A percentile compares a stretch with the other conserved stretches of the same genome.
Evolutionary conservation across 225 moss, liverwort and hornwort species (phyloP).

Genomic region (Antitrichia curtipendula): DNA sequence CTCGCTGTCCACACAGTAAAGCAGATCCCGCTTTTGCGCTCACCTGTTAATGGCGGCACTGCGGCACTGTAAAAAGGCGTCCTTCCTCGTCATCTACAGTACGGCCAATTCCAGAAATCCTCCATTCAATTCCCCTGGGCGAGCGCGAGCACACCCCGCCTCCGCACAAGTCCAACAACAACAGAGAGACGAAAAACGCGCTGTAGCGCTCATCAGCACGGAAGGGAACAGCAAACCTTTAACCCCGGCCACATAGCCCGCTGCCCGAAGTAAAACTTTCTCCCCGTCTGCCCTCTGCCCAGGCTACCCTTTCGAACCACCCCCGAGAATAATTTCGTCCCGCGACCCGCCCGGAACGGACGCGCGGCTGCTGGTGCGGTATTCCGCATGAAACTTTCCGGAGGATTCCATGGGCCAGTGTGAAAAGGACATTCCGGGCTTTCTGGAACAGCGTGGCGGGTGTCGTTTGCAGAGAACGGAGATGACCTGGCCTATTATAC

Average conservation of each 20-base stretch:
- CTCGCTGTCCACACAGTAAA: not conserved
- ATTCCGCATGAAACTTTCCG: not conserved
- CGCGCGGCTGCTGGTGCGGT: not conserved
- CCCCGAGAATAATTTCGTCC: not conserved
- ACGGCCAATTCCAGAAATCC: not conserved
- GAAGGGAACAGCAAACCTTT: not conserved
- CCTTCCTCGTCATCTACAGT: not conserved
- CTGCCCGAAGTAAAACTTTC: no score
- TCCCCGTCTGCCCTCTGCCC: not conserved
- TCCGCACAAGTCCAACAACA: not conserved
- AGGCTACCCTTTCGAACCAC: not conserved
- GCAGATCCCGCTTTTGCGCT: slow-evolving; percentile 7
- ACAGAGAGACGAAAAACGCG: not conserved
- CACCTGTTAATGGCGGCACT: slow-evolving; percentile 3
- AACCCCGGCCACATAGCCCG: not conserved
- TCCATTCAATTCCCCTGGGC: not conserved
- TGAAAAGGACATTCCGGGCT: not conserved
- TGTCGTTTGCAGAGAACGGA: no score
- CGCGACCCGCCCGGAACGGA: not conserved
- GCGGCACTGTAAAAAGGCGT: not conserved
- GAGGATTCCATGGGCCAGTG: not conserved
- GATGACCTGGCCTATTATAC: no score
- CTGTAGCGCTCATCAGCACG: not conserved
- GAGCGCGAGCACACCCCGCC: not conserved
- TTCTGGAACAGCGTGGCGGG: no score